These are phyloP conservation scores for Pseudotsuga menziesii DNA, from an alignment of 75 land plant species.

Conservation along the genomic window DNA sequence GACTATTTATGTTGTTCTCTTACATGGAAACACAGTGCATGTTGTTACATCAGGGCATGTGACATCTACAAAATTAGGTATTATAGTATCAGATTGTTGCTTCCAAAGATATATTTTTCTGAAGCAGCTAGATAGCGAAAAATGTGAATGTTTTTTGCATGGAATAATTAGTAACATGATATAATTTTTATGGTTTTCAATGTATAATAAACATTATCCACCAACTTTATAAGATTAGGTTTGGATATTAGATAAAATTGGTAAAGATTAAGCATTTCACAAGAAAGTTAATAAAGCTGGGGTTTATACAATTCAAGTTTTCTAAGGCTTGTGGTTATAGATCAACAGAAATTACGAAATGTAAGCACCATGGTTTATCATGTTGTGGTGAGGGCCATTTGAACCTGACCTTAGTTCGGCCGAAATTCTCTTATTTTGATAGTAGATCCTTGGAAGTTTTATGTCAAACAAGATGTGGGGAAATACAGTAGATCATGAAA, in stretches of 20 bases:
- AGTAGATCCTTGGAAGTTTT: constrained; percentile 86
- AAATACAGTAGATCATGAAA: constrained; percentile 80
- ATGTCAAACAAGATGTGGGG: constrained; percentile 99
- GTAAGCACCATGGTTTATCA: constrained; percentile 33
- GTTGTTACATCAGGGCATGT: constrained; percentile 71
- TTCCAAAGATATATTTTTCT: not conserved
- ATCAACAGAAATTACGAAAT: constrained; percentile 61
- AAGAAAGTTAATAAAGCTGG: constrained; percentile 61
- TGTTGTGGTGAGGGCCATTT: not conserved
- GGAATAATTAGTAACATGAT: not conserved
- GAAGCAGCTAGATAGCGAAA: not conserved
- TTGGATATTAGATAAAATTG: constrained; percentile 94
- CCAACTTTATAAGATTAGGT: constrained; percentile 84
- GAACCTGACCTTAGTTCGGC: not conserved
- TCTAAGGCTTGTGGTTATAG: constrained; percentile 66
- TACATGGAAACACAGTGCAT: constrained; percentile 60
- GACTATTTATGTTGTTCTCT: too few species aligned
- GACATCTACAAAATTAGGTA: constrained; percentile 69
- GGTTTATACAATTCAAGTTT: constrained; percentile 75
- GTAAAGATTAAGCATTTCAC: constrained; percentile 95
- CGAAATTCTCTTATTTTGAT: constrained; percentile 11
- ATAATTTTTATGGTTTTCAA: constrained; percentile 26
- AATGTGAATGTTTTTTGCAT: not conserved
- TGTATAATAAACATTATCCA: constrained; percentile 96
- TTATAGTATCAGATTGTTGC: constrained; percentile 54